Base-by-base conservation (phyloP, 2,329 filamentous ascomycete species). In the Nectriaceae sp. region DNA sequence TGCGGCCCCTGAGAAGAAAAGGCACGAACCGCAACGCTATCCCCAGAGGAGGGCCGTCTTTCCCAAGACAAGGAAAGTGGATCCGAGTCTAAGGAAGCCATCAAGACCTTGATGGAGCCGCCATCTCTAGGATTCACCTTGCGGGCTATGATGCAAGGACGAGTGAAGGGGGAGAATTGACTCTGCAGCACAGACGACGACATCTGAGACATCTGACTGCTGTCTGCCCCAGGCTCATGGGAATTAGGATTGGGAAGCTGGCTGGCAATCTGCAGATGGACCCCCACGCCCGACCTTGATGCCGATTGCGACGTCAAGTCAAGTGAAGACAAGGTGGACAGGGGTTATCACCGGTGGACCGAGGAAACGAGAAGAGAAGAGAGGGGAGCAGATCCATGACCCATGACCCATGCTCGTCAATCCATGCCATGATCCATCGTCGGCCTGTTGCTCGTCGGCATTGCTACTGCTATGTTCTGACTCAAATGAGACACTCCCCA, bases 401-500 rank as follows among this genome's bases (percentile, higher is more conserved):
- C n/a, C n/a, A n/a, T n/a, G n/a, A n/a, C n/a, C n/a, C n/a, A n/a
- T n/a, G n/a, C n/a, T n/a, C n/a, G n/a, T n/a, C n/a, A n/a, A n/a
- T n/a, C n/a, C n/a, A n/a, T n/a, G n/a, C n/a, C n/a, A n/a, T n/a
- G n/a, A n/a, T n/a, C n/a, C n/a, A n/a, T n/a, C n/a, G n/a, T n/a
- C n/a, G n/a, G n/a, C n/a, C n/a, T n/a, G n/a, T n/a, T n/a, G n/a
- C n/a, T n/a, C n/a, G n/a, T n/a, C 26, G 26, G 26, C 26, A 31
- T 31, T 21, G 38, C 21, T 35, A 42, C 45, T 42, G 40, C 47
- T 35, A 19, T 45, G 40, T 36, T 49, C 38, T 57, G 57, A 61
- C 47, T 59, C 57, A 48, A 50, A 47, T 49, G 52, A 53, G 44
- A 55, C 52, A 40, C 46, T 49, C 37, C 37, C 41, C 33, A 15